Conservation (phyloP, 2,329 filamentous ascomycete genomes). For the Macroventuria anomochaeta region DNA sequence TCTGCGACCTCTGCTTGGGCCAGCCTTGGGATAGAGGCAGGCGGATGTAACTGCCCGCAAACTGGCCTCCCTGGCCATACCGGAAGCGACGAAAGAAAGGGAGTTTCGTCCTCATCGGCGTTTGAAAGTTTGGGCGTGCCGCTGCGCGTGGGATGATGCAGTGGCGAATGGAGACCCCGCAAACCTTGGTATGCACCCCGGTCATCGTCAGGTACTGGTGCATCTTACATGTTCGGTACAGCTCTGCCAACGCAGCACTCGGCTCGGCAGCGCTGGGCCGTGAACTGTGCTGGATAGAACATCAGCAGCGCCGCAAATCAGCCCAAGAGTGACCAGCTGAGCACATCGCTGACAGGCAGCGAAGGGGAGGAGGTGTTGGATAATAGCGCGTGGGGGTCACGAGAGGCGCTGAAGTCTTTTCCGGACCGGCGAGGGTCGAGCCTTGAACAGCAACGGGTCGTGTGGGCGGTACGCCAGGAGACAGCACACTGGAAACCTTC, state of each 20-base stretch:
- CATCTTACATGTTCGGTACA: slow-evolving; percentile 28
- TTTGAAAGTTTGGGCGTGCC: slow-evolving; percentile 39
- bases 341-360: slow-evolving; percentile 5
- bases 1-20: slow-evolving; percentile 21
- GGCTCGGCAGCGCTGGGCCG: slow-evolving; percentile 25
- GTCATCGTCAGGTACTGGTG: slow-evolving; percentile 41
- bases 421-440: slow-evolving; percentile 18
- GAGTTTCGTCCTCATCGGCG: slow-evolving; percentile 34
- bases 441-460: slow-evolving; percentile 18
- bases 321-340: background rate
- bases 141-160: slow-evolving; percentile 42
- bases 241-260: slow-evolving; percentile 12
- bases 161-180: slow-evolving; percentile 40
- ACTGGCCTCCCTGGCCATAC: slow-evolving; percentile 14
- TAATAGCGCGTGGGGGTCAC: slow-evolving; percentile 50
- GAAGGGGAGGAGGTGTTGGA: slow-evolving; percentile 28
- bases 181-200: slow-evolving; percentile 31
- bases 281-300: background rate
- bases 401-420: slow-evolving; percentile 19
- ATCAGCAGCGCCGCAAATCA: slow-evolving; percentile 9
- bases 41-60: slow-evolving; percentile 29
- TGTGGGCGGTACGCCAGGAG: slow-evolving; percentile 12
- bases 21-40: slow-evolving; percentile 20
- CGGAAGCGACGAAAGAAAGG: slow-evolving; percentile 11
- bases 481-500: slow-evolving; percentile 15